Evolutionary conservation across 768 basidiomycete genomes (phyloP).

Genomic region (Tylopilus felleus): DNA sequence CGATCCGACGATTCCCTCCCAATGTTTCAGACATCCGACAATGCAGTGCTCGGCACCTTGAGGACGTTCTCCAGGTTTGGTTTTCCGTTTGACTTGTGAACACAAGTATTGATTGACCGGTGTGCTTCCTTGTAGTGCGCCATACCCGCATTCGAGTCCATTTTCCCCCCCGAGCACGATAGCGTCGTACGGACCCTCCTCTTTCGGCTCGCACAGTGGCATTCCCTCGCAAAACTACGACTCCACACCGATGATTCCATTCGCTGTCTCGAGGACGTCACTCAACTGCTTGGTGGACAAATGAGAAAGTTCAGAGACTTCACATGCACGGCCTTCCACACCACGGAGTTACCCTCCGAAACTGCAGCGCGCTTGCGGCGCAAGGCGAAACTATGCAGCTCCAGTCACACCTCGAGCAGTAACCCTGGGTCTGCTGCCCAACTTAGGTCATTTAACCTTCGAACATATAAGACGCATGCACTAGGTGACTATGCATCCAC

Average conservation of each 20-base stretch:
- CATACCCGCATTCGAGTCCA: slow-evolving; percentile 31
- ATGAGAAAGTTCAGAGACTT: not conserved
- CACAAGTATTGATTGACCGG: no score
- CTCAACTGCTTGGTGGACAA: not conserved
- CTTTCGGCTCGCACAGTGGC: slow-evolving; percentile 16
- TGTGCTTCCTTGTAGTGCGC: slow-evolving; percentile 18
- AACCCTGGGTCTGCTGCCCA: no score
- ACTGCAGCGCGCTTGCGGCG: no score
- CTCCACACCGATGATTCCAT: not conserved
- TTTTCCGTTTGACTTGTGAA: no score
- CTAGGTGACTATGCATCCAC: no score
- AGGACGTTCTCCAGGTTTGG: slow-evolving; percentile 41
- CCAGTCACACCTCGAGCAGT: no score
- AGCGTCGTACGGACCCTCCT: slow-evolving; percentile 17
- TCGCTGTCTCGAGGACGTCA: no score
- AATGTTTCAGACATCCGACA: slow-evolving; percentile 37
- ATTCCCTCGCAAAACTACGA: not conserved
- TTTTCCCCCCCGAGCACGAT: slow-evolving; percentile 28
- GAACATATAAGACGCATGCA: no score
- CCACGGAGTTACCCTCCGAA: slow-evolving; percentile 20
- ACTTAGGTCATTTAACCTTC: no score
- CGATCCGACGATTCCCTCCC: slow-evolving; percentile 34
- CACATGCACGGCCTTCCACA: slow-evolving; percentile 26
- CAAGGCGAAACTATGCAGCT: no score
- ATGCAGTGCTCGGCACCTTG: slow-evolving; percentile 38